phyloP scores from a whole-genome alignment of 108 stramenopile genomes.

The Nitzschia sp. region DNA sequence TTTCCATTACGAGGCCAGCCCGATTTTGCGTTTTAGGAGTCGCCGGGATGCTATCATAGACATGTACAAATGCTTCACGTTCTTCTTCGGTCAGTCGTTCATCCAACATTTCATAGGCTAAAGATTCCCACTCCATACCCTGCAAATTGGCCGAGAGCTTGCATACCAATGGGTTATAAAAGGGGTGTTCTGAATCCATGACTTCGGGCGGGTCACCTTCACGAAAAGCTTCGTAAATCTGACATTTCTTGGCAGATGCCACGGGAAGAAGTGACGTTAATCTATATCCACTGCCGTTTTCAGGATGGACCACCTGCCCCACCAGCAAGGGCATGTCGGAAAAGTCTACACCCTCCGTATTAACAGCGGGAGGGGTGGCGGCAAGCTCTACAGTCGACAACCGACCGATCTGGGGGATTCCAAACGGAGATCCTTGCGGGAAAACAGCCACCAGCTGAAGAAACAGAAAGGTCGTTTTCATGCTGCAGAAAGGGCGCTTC shows the following conservation, averaged over 20 bases:
- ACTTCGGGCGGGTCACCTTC: background rate
- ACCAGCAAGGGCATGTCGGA: slow-evolving; percentile 3
- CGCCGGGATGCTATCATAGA: slow-evolving; percentile 1
- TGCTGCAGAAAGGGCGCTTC: no score
- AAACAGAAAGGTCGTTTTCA: no score
- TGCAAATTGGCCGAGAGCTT: slow-evolving; percentile 9
- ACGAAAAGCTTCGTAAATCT: slow-evolving; percentile 18
- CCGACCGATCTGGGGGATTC: background rate
- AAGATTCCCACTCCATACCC: slow-evolving; percentile 3
- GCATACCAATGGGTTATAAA: background rate
- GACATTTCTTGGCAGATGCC: slow-evolving; percentile 2
- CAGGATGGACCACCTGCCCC: background rate
- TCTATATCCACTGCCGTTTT: background rate
- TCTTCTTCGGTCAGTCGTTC: background rate
- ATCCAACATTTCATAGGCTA: background rate
- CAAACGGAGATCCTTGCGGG: background rate
- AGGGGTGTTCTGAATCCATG: background rate
- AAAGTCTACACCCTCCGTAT: background rate
- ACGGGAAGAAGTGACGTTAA: background rate
- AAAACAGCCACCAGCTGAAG: background rate
- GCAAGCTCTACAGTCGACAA: no score
- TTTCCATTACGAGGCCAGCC: slow-evolving; percentile 13
- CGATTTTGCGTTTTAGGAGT: background rate
- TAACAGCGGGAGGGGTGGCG: background rate
- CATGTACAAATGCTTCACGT: slow-evolving; percentile 1